Base-by-base conservation (phyloP, 2,329 filamentous ascomycete genomes). In the Colletotrichum karsti region DNA sequence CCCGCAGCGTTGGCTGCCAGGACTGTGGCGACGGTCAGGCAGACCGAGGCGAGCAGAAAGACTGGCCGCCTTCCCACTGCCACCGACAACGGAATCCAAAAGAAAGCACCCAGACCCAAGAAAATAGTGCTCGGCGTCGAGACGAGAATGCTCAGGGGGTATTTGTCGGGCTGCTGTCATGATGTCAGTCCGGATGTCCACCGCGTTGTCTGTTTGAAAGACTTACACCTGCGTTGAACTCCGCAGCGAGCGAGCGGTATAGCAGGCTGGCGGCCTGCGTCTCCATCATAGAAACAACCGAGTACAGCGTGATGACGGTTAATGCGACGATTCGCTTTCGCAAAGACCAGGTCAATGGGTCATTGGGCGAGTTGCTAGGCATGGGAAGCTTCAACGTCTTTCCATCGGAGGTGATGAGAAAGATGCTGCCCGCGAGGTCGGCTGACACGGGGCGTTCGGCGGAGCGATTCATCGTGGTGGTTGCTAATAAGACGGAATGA, bases 21-120 rank as follows among this genome's bases (percentile, higher is more conserved):
- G 1, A 74, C 10, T 0, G 77, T 67, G 18, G 67, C 30, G 15
- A 69, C 13, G n/a, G 39, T 65, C 44, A 65, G 15, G 20, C 20
- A 55, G 15, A 51, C 58, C 2, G 74, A 77, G 1, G 77, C 56
- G 5, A 82, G 63, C 12, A 81, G 74, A 0, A 68, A 68, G 15
- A 78, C 76, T 0, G 79, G 80, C 9, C 80, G 73, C 22, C 80
- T 74, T 3, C 80, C 80, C 41, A 82, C 60, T 1, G 77, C 77
- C 8, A 80, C 70, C 4, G 77, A 77, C 4, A 81, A 48, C 3
- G 78, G 79, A 6, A 81, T 76, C 77, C 78, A 82, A 5, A 80
- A 42, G 18, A 81, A 72, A 28, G 75, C 75, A 2, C 79, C 79
- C 5, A 80, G 58, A 6, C 77, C 78, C 72, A 78, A 76, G 58